Base-by-base conservation (phyloP, 495 filamentous ascomycete genomes). In the Penicillium diatomitis region DNA sequence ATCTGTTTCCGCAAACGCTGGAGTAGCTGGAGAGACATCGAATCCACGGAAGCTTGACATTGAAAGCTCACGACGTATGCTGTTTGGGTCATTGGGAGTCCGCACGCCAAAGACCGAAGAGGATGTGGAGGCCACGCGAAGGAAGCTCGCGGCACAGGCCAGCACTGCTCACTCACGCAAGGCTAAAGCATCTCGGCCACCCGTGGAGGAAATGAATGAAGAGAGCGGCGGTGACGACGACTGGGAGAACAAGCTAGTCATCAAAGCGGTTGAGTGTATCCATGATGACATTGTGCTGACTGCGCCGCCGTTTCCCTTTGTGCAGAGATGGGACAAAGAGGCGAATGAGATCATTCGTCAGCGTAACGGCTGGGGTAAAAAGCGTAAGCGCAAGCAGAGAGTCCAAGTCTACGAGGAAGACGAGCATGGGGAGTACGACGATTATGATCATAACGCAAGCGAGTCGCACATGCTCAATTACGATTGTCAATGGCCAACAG, bases 271-370 rank as follows among this genome's bases (percentile, higher is more conserved):
- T 8, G 92, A 98, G 61, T 96, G 92, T 62, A 78, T 84, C 51
- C 67, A 82, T 43, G 81, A 89, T 27, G 81, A 80, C n/a, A 69
- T 90, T 42, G 68, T 80, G 48, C 71, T 96, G 32, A 88, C 79
- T 47, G 75, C 83, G 20, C 90, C 92, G 0, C 86, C 87, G 3
- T 97, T 95, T 60, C 92, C 92, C 0, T 98, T 97, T 54, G 69
- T 83, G 8, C 88, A 95, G 63, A 81, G 85, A 45, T 96, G 89
- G 90, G 87, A 96, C 65, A 71, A 76, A 3, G 83, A 87, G 46
- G 85, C 90, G 49, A 70, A 81, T 55, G 65, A 67, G 12, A 49
- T 61, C 6, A 72, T 77, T 28, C 57, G 64, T 27, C 57, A 60
- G 27, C 65, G 56, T 6, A 67, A 73, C 36, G 65, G 68, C 2